Conservation (phyloP, 2,329 filamentous ascomycete genomes). For the Mollisia scopiformis region DNA sequence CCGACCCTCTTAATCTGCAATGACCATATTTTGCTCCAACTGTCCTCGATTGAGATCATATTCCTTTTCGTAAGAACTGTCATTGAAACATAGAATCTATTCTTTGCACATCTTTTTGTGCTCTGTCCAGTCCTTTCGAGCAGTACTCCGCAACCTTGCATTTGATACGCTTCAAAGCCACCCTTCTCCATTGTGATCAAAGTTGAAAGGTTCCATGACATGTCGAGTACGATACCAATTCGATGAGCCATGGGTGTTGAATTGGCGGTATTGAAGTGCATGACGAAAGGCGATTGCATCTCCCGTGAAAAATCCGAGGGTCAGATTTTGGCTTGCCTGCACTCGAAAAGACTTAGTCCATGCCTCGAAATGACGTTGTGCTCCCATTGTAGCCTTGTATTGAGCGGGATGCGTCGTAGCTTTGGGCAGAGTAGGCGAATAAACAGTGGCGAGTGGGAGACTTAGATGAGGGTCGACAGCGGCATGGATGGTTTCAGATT, state of each 20-base stretch:
- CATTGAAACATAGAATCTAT: too few relatives aligned
- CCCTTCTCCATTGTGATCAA: not conserved
- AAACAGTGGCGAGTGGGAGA: constrained; percentile 17
- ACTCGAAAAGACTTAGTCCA: constrained; percentile 8
- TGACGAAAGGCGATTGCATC: constrained; percentile 21
- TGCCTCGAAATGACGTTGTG: constrained; percentile 4
- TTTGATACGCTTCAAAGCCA: not conserved
- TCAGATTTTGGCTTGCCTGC: not conserved
- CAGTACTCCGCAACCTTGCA: not conserved
- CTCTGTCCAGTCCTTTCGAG: constrained; percentile 4
- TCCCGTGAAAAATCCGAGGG: constrained; percentile 14
- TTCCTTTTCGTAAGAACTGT: too few relatives aligned
- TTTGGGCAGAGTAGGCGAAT: not conserved
- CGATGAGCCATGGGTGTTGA: not conserved
- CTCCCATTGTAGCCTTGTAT: constrained; percentile 5
- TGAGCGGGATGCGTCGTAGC: not conserved
- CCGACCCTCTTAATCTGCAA: too few relatives aligned
- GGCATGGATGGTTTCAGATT: constrained; percentile 6
- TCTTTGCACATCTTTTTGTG: constrained; percentile 28
- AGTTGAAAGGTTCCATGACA: not conserved
- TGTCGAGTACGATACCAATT: constrained; percentile 3
- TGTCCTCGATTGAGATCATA: too few relatives aligned
- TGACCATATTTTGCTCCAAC: not conserved
- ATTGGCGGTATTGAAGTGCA: constrained; percentile 7
- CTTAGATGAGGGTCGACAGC: constrained; percentile 16